phyloP scores from a whole-genome alignment of 495 filamentous ascomycete genomes.

The Astrocystis sublimbata region DNA sequence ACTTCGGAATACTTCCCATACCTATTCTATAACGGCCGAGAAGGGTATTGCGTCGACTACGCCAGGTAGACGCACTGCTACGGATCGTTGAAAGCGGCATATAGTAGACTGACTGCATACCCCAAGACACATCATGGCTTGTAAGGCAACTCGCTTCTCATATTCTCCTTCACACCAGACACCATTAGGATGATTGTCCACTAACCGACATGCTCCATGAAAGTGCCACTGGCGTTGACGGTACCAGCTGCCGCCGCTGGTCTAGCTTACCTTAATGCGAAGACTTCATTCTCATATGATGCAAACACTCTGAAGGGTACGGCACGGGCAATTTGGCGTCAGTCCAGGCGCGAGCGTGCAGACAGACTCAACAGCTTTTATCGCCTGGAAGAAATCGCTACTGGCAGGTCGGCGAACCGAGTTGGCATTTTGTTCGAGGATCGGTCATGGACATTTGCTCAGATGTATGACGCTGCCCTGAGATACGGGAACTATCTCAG shows the following conservation, averaged over 20 bases:
- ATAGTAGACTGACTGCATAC: background rate
- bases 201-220: background rate
- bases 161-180: too few relatives aligned
- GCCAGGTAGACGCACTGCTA: background rate
- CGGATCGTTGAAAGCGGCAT: background rate
- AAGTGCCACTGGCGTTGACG: conserved; percentile 53
- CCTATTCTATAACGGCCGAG: background rate
- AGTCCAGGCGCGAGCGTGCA: conserved; percentile 47
- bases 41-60: background rate
- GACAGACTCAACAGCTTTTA: conserved; percentile 80
- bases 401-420: conserved; percentile 54
- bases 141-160: background rate
- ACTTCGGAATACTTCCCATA: background rate
- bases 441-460: conserved; percentile 74
- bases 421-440: conserved; percentile 76
- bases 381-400: conserved; percentile 68
- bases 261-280: conserved; percentile 81
- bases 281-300: conserved; percentile 68
- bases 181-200: background rate
- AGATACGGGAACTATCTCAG: conserved; percentile 85
- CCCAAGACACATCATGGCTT: conserved; percentile 1
- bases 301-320: conserved; percentile 52
- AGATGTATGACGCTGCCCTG: conserved; percentile 72
- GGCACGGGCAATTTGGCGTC: conserved; percentile 43
- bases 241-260: conserved; percentile 66